Percentiles rank a stretch among this genome's conserved stretches.
Conservation (phyloP, 148 eudicot genomes). For the Diospyros kaki region DNA sequence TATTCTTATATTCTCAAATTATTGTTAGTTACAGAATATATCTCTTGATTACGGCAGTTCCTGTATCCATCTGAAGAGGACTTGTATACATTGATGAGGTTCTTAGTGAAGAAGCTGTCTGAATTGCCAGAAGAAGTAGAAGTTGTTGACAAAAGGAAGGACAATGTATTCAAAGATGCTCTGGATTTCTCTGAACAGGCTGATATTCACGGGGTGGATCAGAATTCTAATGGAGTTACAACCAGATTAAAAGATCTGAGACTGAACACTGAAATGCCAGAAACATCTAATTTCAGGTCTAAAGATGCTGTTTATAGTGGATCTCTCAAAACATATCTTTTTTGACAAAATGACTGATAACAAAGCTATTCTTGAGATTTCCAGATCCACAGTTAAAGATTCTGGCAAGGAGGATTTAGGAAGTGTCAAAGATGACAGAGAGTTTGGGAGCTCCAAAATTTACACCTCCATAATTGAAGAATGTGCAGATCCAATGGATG, state of each 20-base stretch:
- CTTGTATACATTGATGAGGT: conserved; percentile 45
- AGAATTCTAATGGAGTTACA: conserved; percentile 12
- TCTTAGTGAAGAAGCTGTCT: conserved; percentile 56
- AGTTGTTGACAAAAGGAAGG: conserved; percentile 12
- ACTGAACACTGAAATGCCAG: conserved; percentile 19
- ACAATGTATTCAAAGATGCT: conserved; percentile 9
- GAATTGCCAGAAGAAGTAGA: conserved; percentile 29
- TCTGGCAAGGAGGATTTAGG: conserved; percentile 1
- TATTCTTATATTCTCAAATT: conserved; percentile 21
- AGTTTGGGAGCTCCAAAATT: conserved; percentile 7
- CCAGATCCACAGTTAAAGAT: conserved; percentile 3
- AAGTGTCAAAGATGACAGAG: conserved; percentile 9
- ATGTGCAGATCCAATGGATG: conserved; percentile 15
- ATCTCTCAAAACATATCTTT: conserved; percentile 1
- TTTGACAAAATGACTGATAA: conserved; percentile 4
- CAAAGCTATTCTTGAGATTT: neutral
- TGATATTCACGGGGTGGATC: conserved; percentile 8
- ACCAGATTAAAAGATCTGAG: conserved; percentile 19
- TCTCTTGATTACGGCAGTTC: conserved; percentile 54
- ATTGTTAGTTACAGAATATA: conserved; percentile 26
- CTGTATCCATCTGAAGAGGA: conserved; percentile 61
- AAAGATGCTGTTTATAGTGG: conserved; percentile 3
- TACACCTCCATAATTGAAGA: conserved; percentile 14
- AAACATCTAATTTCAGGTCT: conserved; percentile 13
- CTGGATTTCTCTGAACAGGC: conserved; percentile 12